Evolutionary conservation across 352 stramenopile species (phyloP).

Genomic region (Phytopythium aichiense): DNA sequence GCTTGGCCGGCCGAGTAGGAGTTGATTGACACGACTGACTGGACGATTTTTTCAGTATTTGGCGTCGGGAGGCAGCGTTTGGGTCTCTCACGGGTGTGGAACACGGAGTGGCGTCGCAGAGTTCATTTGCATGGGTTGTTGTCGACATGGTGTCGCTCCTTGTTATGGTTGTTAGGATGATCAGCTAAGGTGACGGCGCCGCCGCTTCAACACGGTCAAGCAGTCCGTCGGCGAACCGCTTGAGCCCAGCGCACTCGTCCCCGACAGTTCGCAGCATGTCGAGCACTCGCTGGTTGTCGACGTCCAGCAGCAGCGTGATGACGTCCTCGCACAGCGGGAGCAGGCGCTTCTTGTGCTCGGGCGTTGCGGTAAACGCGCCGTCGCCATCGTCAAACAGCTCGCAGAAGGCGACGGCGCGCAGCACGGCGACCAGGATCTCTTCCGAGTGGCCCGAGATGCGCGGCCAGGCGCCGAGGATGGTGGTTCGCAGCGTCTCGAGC

Average conservation of each 20-base stretch:
- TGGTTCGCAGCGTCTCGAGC: constrained; percentile 50
- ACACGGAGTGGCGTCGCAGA: background rate
- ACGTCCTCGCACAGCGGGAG: constrained; percentile 30
- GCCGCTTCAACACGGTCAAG: background rate
- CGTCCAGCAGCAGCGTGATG: constrained; percentile 29
- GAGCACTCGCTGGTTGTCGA: background rate
- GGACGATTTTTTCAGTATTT: background rate
- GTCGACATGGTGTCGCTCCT: background rate
- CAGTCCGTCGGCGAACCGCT: background rate
- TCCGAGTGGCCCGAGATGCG: constrained; percentile 68
- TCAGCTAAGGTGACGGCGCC: background rate
- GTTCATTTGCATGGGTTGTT: background rate
- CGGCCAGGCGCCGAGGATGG: constrained; percentile 57
- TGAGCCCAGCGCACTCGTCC: constrained; percentile 1
- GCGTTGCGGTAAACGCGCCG: constrained; percentile 17
- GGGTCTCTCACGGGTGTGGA: background rate
- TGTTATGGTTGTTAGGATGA: background rate
- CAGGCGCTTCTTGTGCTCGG: constrained; percentile 27
- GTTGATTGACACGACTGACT: background rate
- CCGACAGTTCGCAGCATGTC: background rate
- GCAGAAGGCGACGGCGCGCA: constrained; percentile 65
- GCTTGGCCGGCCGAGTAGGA: background rate
- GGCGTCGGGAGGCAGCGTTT: background rate
- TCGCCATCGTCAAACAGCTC: constrained; percentile 47
- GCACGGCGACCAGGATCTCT: constrained; percentile 58